Evolutionary conservation across 768 basidiomycete species (phyloP), one percentile per base, ranked within the genome.

Genomic region (Tephrocybe sp.): DNA sequence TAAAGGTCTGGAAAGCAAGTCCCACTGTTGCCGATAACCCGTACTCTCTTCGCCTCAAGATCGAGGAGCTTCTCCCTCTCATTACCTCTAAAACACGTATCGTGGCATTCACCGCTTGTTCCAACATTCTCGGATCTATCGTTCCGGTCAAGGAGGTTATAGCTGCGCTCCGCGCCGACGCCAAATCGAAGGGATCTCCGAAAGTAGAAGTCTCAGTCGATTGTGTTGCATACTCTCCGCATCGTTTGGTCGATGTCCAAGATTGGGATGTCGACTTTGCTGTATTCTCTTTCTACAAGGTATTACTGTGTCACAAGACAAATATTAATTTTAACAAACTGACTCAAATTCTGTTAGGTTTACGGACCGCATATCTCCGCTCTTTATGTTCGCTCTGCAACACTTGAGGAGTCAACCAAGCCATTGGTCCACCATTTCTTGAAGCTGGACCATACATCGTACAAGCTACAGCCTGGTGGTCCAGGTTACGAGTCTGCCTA

Each of bases 191-290:
- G 44, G 84, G 86, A 21, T 74, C 77, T 9, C 62, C 62, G 49
- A 84, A 86, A 61, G 67, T 89, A 24, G 83, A 91, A 63, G 71
- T 89, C 12, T 79, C 76, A 1, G 74, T 90, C 2, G 89, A 91
- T 58, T 89, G 87, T 53, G 89, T 91, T 2, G 87, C 87, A 2
- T 89, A 86, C 56, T 86, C 86, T 4, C 87, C 88, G 0, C 87
- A 91, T 60, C 72, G 86, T 12, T 65, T 69, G 47, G 80, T 91
- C 25, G 83, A 91, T 56, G 88, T 89, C 13, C 78, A 74, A 50
- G 81, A 76, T 40, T 91, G 88, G 89, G 87, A 89, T 45, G 73
- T 89, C 28, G 87, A 92, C 55, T 89, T 81, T 60, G 78, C 76
- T 40, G 79, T 81, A 43, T 83, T 89, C 62, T 81, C 87, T 0